phyloP scores from a whole-genome alignment of 768 basidiomycete species.

The Collybiopsis confluens region DNA sequence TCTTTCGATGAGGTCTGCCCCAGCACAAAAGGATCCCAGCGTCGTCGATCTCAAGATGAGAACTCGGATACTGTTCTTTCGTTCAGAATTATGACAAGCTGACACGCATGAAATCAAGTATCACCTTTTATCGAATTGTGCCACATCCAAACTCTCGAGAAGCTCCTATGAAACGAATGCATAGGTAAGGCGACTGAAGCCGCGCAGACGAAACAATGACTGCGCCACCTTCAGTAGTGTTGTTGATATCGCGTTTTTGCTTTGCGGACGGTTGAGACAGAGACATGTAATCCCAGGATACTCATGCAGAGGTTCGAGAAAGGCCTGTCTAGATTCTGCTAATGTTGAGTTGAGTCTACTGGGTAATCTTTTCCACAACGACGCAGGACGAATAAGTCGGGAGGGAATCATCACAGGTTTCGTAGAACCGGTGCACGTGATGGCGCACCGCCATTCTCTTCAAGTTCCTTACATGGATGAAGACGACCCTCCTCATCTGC shows the following conservation, averaged over 20 bases:
- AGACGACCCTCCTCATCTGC: no score
- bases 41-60: slow-evolving; percentile 81
- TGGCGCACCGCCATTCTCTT: no score
- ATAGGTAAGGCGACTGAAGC: slow-evolving; percentile 7
- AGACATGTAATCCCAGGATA: slow-evolving; percentile 69
- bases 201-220: slow-evolving; percentile 1
- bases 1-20: slow-evolving; percentile 85
- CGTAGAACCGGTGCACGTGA: background rate
- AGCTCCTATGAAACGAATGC: slow-evolving; percentile 49
- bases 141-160: slow-evolving; percentile 59
- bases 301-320: slow-evolving; percentile 47
- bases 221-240: slow-evolving; percentile 57
- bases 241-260: slow-evolving; percentile 84
- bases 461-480: no score
- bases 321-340: slow-evolving; percentile 26
- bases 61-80: slow-evolving; percentile 55
- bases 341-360: background rate
- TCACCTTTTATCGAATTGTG: slow-evolving; percentile 62
- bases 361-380: background rate
- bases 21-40: slow-evolving; percentile 82
- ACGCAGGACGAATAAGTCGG: background rate
- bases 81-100: background rate
- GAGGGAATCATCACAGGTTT: background rate
- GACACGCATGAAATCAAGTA: background rate
- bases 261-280: slow-evolving; percentile 76